Evolutionary conservation across 2,329 filamentous ascomycete genomes (phyloP), one percentile per base, ranked within the genome.

Genomic region (Bipolaris zeicola): DNA sequence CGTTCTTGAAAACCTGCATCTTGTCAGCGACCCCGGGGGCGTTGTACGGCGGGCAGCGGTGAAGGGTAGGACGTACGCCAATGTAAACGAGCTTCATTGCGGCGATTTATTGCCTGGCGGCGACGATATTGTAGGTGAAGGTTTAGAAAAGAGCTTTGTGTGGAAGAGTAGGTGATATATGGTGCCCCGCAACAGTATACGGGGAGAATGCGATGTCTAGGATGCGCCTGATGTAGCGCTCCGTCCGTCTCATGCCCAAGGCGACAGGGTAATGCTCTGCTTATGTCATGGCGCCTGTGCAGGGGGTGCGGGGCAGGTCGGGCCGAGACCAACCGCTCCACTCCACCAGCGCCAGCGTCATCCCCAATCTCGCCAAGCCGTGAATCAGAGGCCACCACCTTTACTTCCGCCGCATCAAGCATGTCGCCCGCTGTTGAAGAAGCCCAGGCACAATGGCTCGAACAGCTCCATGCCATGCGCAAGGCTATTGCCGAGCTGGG

Each of bases 51-150:
- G 43, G 46, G 54, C 45, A 52, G 66, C 60, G 67, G 62, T 64
- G 64, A 65, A 61, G 60, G 61, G 8, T 60, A 37, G 8, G 50
- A 74, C 87, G 63, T 87, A 95, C 91, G 70, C 91, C 91, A 74
- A 96, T 91, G 79, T 95, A 95, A 78, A 90, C 84, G 77, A 95
- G 81, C 86, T 93, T 94, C 91, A 94, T 94, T 74, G 69, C 78
- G 74, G 46, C 57, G 55, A 47, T 18, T n/a, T 24, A 8, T 22
- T 33, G 3, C 5, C 10, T 5, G n/a, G 28, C 8, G 38, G 38
- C 41, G 20, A 42, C 24, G 5, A 50, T 20, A 20, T 11, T 22
- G 24, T 6, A 10, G 8, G n/a, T 37, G 6, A 3, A 3, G 4
- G 20, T 24, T 22, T 38, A 28, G 3, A 8, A 13, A 26, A 38